Evolutionary conservation across 169 alveolate genomes (phyloP).

Genomic region (Cryptosporidium meleagridis): DNA sequence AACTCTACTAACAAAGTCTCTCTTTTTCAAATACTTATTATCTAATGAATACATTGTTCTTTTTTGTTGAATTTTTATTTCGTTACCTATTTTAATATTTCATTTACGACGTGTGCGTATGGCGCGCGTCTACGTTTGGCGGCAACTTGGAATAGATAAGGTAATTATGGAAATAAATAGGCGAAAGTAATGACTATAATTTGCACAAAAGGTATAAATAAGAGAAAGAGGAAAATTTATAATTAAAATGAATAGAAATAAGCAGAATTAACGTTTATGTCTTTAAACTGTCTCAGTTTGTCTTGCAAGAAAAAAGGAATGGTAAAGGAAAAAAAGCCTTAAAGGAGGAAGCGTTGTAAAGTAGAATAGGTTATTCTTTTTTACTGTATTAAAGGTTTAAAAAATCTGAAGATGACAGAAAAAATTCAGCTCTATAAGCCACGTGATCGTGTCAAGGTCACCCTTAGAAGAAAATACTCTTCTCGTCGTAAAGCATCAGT

Average conservation of each 20-base stretch:
- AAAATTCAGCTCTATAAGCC: conserved; percentile 54
- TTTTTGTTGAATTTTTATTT: background rate
- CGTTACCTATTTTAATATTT: background rate
- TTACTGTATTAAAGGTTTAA: conserved; percentile 8
- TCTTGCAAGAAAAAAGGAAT: background rate
- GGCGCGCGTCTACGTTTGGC: background rate
- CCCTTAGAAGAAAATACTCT: conserved; percentile 41
- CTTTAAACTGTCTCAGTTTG: conserved; percentile 71
- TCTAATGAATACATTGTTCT: background rate
- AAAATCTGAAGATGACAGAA: conserved; percentile 19
- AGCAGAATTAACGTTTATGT: conserved; percentile 5
- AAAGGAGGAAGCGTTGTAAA: conserved; percentile 18
- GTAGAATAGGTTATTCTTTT: conserved; percentile 34
- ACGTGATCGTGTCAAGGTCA: conserved; percentile 56
- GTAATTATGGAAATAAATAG: background rate
- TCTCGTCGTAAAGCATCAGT: conserved; percentile 74
- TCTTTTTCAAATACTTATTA: background rate
- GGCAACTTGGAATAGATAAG: background rate
- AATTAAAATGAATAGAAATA: background rate
- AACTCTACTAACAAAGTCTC: background rate
- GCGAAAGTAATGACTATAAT: conserved; percentile 1
- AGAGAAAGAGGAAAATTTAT: background rate
- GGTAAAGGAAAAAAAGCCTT: background rate
- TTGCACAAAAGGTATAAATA: background rate
- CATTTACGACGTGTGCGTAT: background rate